Evolutionary conservation across 805 yeast species (phyloP).

Genomic region (Candida railenensis): DNA sequence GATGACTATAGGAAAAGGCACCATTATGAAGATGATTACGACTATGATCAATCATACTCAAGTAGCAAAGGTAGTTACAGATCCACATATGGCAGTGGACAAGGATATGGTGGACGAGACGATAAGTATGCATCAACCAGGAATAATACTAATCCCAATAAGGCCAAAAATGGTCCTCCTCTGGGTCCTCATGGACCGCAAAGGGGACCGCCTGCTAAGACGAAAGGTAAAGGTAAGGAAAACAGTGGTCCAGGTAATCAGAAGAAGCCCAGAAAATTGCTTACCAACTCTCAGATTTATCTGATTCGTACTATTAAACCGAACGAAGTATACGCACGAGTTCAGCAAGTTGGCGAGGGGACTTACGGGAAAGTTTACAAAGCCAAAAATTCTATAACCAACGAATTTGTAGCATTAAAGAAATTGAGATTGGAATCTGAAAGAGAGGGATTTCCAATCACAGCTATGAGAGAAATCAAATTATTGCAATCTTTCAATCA

Average conservation of each 20-base stretch:
- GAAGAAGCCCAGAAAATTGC: conserved; percentile 1
- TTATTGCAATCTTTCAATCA: conserved; percentile 74
- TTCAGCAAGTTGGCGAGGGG: conserved; percentile 96
- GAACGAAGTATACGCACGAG: conserved; percentile 57
- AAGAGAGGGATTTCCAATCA: conserved; percentile 93
- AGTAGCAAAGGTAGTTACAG: neutral
- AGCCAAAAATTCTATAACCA: conserved; percentile 69
- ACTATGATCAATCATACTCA: neutral
- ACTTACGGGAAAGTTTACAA: conserved; percentile 96
- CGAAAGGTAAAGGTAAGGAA: neutral
- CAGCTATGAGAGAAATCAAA: conserved; percentile 91
- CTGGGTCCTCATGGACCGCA: no score
- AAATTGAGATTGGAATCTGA: conserved; percentile 81
- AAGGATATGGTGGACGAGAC: neutral
- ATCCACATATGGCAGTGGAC: neutral
- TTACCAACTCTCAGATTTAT: conserved; percentile 26
- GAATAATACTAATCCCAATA: neutral
- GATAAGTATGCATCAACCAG: neutral
- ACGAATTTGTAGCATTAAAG: conserved; percentile 81
- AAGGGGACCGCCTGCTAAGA: neutral
- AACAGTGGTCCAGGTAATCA: conserved; percentile 9
- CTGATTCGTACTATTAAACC: conserved; percentile 26
- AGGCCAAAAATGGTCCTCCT: neutral
- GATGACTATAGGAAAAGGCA: conserved; percentile 2
- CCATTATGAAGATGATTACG: conserved; percentile 1